These are phyloP conservation scores for Bacidia rubella DNA, from an alignment of 495 filamentous ascomycete genomes.

Conservation along the genomic window DNA sequence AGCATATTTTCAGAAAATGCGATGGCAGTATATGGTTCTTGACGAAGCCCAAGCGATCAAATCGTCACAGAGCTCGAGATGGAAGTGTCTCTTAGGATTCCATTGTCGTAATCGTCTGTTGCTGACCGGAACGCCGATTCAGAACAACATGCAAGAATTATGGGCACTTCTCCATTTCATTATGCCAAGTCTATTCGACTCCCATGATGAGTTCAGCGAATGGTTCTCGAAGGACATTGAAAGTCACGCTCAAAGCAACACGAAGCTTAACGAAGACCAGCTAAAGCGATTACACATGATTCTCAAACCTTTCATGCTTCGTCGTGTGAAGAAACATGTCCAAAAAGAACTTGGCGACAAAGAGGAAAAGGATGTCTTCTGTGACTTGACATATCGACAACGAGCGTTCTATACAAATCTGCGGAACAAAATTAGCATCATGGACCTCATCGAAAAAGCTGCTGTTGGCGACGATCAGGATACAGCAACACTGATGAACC, in stretches of 20 bases:
- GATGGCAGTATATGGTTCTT: conserved; percentile 99
- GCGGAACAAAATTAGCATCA: conserved; percentile 92
- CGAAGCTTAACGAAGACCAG: conserved; percentile 95
- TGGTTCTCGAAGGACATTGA: conserved; percentile 99
- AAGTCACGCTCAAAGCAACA: conserved; percentile 95
- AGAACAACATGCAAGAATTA: conserved; percentile 99
- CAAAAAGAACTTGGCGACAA: conserved; percentile 98
- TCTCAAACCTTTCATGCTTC: conserved; percentile 97
- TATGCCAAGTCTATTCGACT: conserved; percentile 97
- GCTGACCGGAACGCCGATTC: conserved; percentile 92
- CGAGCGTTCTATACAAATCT: conserved; percentile 85
- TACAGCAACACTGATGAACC: conserved; percentile 91
- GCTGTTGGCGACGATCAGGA: conserved; percentile 88
- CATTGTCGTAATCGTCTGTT: conserved; percentile 90
- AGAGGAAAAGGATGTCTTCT: conserved; percentile 92
- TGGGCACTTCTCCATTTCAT: conserved; percentile 98
- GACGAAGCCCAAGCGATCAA: conserved; percentile 99
- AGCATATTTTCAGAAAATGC: conserved; percentile 94
- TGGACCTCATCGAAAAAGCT: conserved; percentile 96
- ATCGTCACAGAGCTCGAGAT: conserved; percentile 87
- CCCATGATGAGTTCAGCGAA: conserved; percentile 97
- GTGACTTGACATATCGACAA: conserved; percentile 92
- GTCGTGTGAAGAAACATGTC: conserved; percentile 97
- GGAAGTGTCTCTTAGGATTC: conserved; percentile 90
- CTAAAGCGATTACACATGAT: conserved; percentile 97